Evolutionary conservation across 257 asterid species (phyloP).

Genomic region (Petunia axillaris): DNA sequence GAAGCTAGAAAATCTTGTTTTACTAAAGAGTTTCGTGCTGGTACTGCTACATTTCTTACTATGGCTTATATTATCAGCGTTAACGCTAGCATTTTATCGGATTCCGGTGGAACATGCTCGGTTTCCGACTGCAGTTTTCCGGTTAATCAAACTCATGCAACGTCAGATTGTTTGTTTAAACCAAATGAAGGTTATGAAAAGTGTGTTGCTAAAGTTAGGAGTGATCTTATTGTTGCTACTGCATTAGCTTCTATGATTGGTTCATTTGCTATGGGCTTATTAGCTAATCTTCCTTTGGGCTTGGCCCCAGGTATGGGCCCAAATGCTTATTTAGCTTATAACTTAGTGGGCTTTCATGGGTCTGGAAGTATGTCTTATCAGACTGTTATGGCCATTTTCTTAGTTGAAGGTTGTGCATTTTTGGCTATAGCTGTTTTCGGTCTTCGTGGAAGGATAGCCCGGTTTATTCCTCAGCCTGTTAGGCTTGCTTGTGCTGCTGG

Average conservation of each 20-base stretch:
- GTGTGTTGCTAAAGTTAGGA: slow-evolving; percentile 58
- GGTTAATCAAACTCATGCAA: slow-evolving; percentile 28
- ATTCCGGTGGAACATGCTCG: slow-evolving; percentile 71
- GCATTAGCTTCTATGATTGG: slow-evolving; percentile 72
- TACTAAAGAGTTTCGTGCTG: slow-evolving; percentile 60
- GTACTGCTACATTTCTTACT: slow-evolving; percentile 78
- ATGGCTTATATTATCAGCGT: slow-evolving; percentile 80
- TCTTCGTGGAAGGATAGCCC: slow-evolving; percentile 72
- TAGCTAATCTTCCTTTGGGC: slow-evolving; percentile 75
- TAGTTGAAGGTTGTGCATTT: slow-evolving; percentile 69
- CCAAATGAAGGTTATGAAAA: slow-evolving; percentile 59
- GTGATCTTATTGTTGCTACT: slow-evolving; percentile 67
- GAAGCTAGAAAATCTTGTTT: slow-evolving; percentile 57
- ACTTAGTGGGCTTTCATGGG: slow-evolving; percentile 81
- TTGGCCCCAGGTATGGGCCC: slow-evolving; percentile 88
- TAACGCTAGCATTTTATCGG: slow-evolving; percentile 70
- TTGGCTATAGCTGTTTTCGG: slow-evolving; percentile 62
- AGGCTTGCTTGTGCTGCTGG: slow-evolving; percentile 69
- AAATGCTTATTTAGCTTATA: slow-evolving; percentile 67
- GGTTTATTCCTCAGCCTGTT: slow-evolving; percentile 58
- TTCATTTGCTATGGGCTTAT: slow-evolving; percentile 69
- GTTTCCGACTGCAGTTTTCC: slow-evolving; percentile 46
- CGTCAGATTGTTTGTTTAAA: slow-evolving; percentile 47
- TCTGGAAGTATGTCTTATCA: slow-evolving; percentile 56
- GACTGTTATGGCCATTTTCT: slow-evolving; percentile 69